Evolutionary conservation across 1,284 basidiomycete genomes (phyloP), one percentile per base, ranked within the genome.

Genomic region (Schizophyllum commune): DNA sequence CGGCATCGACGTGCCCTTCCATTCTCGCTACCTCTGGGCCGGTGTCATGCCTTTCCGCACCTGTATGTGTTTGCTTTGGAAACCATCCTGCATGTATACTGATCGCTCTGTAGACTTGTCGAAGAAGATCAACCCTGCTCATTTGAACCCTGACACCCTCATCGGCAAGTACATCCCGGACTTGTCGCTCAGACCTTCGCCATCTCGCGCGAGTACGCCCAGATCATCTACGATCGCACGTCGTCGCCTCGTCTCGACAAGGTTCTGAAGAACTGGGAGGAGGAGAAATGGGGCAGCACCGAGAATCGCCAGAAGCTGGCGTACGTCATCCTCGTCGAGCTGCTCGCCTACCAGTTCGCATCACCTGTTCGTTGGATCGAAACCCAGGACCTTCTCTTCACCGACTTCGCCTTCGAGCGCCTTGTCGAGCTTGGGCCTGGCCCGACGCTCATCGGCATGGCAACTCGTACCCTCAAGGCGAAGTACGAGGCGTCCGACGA

Each of bases 1-100:
- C 39, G 96, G 96, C 69, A 98, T 99, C 69, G 96, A 99, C 69
- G 96, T 99, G 11, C 96, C 97, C 9, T 99, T 99, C 91, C 96
- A 99, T 76, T 96, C 96, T 8, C 90, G 94, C 68, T 98, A 98
- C 78, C 85, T 99, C 56, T 96, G 96, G 97, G 94, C 95, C 33
- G 97, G 96, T 73, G 97, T 99, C 58, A 86, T 98, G 86, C 94
- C 94, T 4, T 96, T 96, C 90, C 86, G 94, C 66, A 91, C 91
- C 56, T 94, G 91, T 93, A 71, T 75, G 89, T 19, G 57, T 60
- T 54, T 52, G 1, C 52, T n/a, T 51, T 34, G 67, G 62, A 64
- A 33, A 51, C 52, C 58, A 22, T 56, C n/a, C 32, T 58, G 55
- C 58, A 60, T 32, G 56, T 60, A 13, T 22, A 22, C 19, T 63